These are phyloP conservation scores for Lathyrus oleraceus DNA, from an alignment of 306 rosid genomes.

Conservation along the genomic window DNA sequence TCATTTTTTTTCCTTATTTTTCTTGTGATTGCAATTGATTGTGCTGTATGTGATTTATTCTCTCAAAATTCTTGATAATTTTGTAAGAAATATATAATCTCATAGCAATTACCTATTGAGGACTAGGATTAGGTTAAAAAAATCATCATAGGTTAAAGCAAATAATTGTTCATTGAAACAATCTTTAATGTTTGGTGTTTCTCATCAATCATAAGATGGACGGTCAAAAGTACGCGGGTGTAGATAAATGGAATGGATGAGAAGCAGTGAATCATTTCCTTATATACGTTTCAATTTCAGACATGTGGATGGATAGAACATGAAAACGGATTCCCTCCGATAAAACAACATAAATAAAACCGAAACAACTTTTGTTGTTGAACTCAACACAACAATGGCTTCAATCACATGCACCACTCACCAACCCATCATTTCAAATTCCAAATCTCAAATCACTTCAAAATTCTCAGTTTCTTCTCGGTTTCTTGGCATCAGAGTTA, in stretches of 20 bases:
- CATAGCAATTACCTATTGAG: no score
- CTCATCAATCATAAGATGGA: background rate
- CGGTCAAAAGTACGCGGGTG: background rate
- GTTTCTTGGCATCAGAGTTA: conserved; percentile 53
- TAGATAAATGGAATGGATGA: background rate
- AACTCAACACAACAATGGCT: conserved; percentile 65
- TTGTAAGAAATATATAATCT: no score
- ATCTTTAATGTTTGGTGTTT: background rate
- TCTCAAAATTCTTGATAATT: no score
- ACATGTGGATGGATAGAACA: conserved; percentile 52
- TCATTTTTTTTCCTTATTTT: no score
- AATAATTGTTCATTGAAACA: no score
- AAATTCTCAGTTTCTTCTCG: conserved; percentile 38
- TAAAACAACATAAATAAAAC: background rate
- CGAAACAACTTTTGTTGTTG: background rate
- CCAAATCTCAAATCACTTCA: conserved; percentile 35
- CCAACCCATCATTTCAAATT: conserved; percentile 45
- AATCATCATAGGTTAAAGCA: no score
- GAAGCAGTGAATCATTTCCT: conserved; percentile 15
- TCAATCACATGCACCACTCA: conserved; percentile 61
- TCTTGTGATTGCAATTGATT: no score
- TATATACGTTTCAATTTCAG: background rate
- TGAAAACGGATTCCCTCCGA: background rate
- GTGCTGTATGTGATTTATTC: no score
- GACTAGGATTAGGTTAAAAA: no score